These are phyloP conservation scores for Colletotrichum coccodes DNA, from an alignment of 2,329 filamentous ascomycete species.

Conservation along the genomic window DNA sequence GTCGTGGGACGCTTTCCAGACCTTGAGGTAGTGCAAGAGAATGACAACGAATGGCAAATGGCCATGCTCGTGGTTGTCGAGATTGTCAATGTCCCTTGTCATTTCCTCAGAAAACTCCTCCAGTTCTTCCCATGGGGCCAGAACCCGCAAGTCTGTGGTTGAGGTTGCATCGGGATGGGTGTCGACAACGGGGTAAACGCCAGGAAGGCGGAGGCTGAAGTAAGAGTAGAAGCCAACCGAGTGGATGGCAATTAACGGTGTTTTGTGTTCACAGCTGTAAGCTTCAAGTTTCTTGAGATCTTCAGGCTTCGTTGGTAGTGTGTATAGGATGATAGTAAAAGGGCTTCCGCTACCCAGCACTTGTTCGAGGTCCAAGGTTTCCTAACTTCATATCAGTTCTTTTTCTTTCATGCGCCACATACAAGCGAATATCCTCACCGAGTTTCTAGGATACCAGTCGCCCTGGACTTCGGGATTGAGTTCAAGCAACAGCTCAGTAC, in stretches of 20 bases:
- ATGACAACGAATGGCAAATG: conserved; percentile 90
- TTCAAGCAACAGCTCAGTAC: conserved; percentile 81
- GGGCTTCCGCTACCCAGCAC: conserved; percentile 51
- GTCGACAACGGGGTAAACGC: conserved; percentile 91
- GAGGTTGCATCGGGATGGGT: conserved; percentile 92
- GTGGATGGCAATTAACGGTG: conserved; percentile 84
- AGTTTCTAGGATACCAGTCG: conserved; percentile 67
- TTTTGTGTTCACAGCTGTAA: conserved; percentile 65
- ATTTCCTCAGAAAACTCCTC: conserved; percentile 72
- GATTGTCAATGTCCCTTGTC: conserved; percentile 73
- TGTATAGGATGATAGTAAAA: conserved; percentile 67
- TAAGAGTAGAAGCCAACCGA: conserved; percentile 93
- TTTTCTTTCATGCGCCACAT: background rate
- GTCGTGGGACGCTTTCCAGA: conserved; percentile 80
- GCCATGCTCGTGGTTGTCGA: conserved; percentile 85
- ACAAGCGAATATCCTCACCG: conserved; percentile 48
- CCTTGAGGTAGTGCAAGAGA: conserved; percentile 81
- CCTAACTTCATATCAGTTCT: conserved; percentile 34
- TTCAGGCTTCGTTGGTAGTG: conserved; percentile 57
- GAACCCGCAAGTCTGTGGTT: conserved; percentile 84
- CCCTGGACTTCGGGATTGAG: conserved; percentile 93
- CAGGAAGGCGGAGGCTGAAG: conserved; percentile 81
- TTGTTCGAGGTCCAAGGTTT: conserved; percentile 47
- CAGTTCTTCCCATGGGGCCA: conserved; percentile 89
- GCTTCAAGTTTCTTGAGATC: conserved; percentile 56